A percentile compares a stretch with the other conserved stretches of the same genome.
These are phyloP conservation scores for Pleurotus pulmonarius DNA, from an alignment of 768 basidiomycete genomes.

Conservation along the genomic window DNA sequence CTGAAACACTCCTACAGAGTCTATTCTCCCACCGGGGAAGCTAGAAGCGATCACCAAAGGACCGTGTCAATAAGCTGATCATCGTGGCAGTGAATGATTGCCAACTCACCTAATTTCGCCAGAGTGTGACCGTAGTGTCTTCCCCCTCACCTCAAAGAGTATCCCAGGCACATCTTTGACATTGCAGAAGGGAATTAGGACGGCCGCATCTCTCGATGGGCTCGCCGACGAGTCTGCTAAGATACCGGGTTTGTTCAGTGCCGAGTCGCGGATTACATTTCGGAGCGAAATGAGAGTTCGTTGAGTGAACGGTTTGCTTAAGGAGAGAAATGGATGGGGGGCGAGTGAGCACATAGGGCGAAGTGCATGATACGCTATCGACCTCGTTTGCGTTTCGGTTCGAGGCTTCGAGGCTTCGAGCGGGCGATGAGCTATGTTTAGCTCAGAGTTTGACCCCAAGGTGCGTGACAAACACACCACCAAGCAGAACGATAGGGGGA, in stretches of 20 bases:
- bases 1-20: slow-evolving; percentile 38
- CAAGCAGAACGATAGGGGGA: not conserved
- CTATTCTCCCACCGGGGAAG: slow-evolving; percentile 73
- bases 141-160: slow-evolving; percentile 67
- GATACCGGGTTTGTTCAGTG: slow-evolving; percentile 8
- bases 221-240: slow-evolving; percentile 20
- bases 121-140: slow-evolving; percentile 62
- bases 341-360: not conserved
- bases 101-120: slow-evolving; percentile 72
- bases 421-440: too few species aligned
- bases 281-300: slow-evolving; percentile 25
- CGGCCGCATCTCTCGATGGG: slow-evolving; percentile 45
- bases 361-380: not conserved
- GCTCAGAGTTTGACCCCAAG: not conserved
- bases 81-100: not conserved
- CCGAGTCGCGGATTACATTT: slow-evolving; percentile 18
- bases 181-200: slow-evolving; percentile 77
- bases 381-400: not conserved
- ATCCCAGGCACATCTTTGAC: slow-evolving; percentile 63
- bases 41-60: slow-evolving; percentile 27
- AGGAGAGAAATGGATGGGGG: not conserved
- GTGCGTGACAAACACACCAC: not conserved
- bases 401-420: not conserved
- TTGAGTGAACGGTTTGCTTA: slow-evolving; percentile 4
- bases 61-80: slow-evolving; percentile 1